phyloP scores from a whole-genome alignment of 306 rosid species.

The Trichosanthes cucumerina region DNA sequence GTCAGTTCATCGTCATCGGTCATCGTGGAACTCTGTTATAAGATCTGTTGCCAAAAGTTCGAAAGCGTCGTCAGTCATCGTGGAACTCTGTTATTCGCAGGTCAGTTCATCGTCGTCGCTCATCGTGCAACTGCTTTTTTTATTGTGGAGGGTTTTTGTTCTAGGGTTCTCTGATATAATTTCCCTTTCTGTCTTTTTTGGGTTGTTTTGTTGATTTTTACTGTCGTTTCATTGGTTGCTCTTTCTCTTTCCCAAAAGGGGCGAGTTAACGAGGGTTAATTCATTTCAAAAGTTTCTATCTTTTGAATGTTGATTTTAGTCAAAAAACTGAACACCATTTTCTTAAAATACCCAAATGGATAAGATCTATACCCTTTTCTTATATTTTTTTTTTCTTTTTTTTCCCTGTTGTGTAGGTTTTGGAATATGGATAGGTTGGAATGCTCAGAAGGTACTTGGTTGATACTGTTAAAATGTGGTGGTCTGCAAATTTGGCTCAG shows the following conservation, averaged over 20 bases:
- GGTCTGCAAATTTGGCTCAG: constrained; percentile 98
- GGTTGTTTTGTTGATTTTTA: background rate
- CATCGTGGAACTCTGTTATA: too few species aligned
- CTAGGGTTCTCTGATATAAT: background rate
- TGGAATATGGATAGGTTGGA: constrained; percentile 99
- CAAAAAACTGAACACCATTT: background rate
- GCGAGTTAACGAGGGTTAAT: background rate
- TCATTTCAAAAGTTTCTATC: background rate
- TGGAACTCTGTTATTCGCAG: too few species aligned
- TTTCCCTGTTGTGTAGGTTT: constrained; percentile 32
- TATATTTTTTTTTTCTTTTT: background rate
- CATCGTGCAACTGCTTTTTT: too few species aligned
- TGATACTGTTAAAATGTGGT: constrained; percentile 98
- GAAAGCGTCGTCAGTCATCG: too few species aligned
- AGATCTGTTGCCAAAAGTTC: too few species aligned
- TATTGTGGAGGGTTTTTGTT: too few species aligned
- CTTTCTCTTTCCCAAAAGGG: background rate
- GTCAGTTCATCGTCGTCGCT: too few species aligned
- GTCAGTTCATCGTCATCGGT: too few species aligned
- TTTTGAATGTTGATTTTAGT: background rate
- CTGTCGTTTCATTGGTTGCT: background rate
- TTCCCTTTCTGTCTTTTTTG: background rate
- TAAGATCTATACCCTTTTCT: background rate
- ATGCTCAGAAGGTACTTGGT: constrained; percentile 85
- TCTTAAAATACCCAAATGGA: background rate